These are phyloP conservation scores for Globisporangium orthogonon DNA, from an alignment of 352 stramenopile genomes.

Conservation along the genomic window DNA sequence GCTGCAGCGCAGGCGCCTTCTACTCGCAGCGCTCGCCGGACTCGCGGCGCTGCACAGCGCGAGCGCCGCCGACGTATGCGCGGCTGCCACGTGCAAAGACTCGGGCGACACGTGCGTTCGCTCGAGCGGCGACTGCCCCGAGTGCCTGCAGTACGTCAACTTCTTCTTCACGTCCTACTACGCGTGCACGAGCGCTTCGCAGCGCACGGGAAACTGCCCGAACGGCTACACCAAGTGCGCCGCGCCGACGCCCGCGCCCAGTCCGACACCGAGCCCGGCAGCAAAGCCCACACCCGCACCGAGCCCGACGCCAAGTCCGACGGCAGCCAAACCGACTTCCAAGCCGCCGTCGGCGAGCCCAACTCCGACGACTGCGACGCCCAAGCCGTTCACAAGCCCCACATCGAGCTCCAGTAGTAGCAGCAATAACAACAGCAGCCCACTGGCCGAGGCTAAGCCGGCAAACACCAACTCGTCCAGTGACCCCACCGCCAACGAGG, in stretches of 20 bases:
- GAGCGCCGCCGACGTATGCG: constrained; percentile 5
- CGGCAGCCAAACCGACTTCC: background rate
- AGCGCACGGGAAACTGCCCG: constrained; percentile 4
- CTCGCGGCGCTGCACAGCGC: background rate
- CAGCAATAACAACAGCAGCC: background rate
- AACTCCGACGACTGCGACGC: background rate
- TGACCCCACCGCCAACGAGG: background rate
- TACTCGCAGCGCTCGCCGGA: background rate
- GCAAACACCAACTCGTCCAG: background rate
- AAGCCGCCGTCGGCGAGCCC: background rate
- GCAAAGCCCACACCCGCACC: background rate
- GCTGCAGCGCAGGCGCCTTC: background rate
- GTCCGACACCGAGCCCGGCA: background rate
- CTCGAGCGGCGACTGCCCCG: constrained; percentile 8
- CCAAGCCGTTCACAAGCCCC: background rate
- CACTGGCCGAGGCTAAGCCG: background rate
- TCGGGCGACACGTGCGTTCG: constrained; percentile 5
- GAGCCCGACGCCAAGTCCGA: background rate
- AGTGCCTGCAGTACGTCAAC: background rate
- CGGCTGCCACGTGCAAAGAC: constrained; percentile 4
- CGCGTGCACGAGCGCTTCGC: constrained; percentile 7
- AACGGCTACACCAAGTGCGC: background rate
- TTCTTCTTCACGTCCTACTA: constrained; percentile 4
- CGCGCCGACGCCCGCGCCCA: background rate
- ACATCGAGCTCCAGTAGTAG: background rate